Evolutionary conservation across 495 filamentous ascomycete genomes (phyloP).

Genomic region (Aspergillus asperescens): DNA sequence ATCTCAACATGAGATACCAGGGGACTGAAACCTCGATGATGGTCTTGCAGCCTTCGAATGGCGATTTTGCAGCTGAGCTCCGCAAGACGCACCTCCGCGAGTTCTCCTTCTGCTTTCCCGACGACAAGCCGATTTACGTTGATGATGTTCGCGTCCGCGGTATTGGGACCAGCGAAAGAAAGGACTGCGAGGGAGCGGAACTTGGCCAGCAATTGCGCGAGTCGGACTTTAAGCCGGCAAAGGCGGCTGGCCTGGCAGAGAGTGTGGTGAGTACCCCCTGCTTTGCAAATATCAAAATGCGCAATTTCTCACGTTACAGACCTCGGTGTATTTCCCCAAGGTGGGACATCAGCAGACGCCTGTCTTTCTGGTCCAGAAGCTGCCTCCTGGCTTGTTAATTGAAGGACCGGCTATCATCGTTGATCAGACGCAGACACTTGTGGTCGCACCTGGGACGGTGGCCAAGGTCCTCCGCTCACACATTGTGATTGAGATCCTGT

Average conservation of each 20-base stretch:
- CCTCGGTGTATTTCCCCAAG: not conserved
- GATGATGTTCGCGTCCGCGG: constrained; percentile 88
- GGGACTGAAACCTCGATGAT: constrained; percentile 48
- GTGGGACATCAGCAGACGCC: constrained; percentile 47
- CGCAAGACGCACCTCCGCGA: constrained; percentile 76
- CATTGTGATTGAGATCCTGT: constrained; percentile 67
- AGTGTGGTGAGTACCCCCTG: not conserved
- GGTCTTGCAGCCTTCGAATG: constrained; percentile 40
- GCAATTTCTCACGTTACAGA: not conserved
- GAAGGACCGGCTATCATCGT: constrained; percentile 82
- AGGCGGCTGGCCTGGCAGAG: not conserved
- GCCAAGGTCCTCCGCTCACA: constrained; percentile 49
- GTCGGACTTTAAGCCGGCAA: constrained; percentile 43
- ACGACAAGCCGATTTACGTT: constrained; percentile 71
- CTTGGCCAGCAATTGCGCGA: constrained; percentile 1
- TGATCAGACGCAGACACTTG: constrained; percentile 90
- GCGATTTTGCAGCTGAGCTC: constrained; percentile 56
- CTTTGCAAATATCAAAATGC: too few species aligned
- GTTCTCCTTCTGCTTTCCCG: constrained; percentile 84
- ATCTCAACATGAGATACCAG: constrained; percentile 46
- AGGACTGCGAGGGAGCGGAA: not conserved
- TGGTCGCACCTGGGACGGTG: constrained; percentile 68
- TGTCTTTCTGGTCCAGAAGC: constrained; percentile 68
- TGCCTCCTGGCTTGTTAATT: constrained; percentile 62
- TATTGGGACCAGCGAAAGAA: constrained; percentile 45